Evolutionary conservation across 2,329 filamentous ascomycete species (phyloP), one percentile per base, ranked within the genome.

Genomic region (Venturia nashicola): DNA sequence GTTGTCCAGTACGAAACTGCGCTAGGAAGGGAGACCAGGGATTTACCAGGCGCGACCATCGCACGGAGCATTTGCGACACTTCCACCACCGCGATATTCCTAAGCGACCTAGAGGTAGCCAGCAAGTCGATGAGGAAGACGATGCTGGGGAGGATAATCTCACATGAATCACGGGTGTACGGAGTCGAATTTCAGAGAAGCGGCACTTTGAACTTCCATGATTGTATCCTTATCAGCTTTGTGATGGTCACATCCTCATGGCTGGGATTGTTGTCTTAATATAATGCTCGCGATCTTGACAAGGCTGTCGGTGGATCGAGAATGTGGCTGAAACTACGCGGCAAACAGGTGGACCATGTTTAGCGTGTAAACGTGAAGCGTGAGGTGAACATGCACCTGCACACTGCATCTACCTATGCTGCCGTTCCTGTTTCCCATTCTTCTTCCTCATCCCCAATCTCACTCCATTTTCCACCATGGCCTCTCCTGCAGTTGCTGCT

Each of bases 11-110:
- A 9, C 32, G 40, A 32, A 59, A 61, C 6, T 66, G 65, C 40
- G 20, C 36, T 5, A 39, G 65, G 12, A 48, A 54, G 8, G 65
- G 65, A 20, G 42, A 48, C 1, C 42, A 63, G 65, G 83, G 82
- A 0, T 86, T 85, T 68, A 79, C 80, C 5, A 76, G 83, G 6
- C 75, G 78, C 62, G 83, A 86, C 68, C 83, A 86, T 68, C 73
- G 84, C 48, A 76, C 76, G 46, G 83, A 85, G 68, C 83, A 86
- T 70, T 70, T 82, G 62, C 74, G 83, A 62, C 80, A 80, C 54
- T 83, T 79, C 65, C 83, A 86, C 69, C 76, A 79, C 63, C 71
- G 78, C 57, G 74, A 80, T 60, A 75, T 78, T 51, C 75, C 74
- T 20, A 78, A 78, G 68, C 55, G 34, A 44, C n/a, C 12, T n/a